phyloP scores from a whole-genome alignment of 2,329 filamentous ascomycete genomes.

The Akanthomyces muscarius region DNA sequence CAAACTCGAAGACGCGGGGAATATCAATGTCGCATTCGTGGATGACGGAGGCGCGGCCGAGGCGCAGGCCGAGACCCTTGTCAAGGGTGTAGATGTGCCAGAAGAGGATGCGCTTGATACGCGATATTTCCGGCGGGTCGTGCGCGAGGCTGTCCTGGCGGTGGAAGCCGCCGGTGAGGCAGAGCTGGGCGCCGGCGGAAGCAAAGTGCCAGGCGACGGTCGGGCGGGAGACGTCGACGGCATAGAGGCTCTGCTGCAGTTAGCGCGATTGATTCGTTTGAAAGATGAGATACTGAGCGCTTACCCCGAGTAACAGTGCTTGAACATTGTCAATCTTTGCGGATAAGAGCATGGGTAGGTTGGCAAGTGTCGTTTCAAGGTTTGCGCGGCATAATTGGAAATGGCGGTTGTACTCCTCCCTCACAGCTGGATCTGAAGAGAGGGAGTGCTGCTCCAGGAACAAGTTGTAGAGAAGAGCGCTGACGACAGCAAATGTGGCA shows the following conservation, averaged over 20 bases:
- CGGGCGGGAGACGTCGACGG: slow-evolving; percentile 58
- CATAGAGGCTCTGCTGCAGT: slow-evolving; percentile 49
- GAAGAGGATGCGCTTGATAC: slow-evolving; percentile 42
- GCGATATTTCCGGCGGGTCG: slow-evolving; percentile 30
- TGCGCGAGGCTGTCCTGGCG: slow-evolving; percentile 35
- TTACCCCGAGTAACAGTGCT: slow-evolving; percentile 55
- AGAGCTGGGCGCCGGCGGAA: slow-evolving; percentile 55
- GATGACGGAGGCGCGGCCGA: slow-evolving; percentile 55
- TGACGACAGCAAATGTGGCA: slow-evolving; percentile 48
- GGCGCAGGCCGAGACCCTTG: slow-evolving; percentile 53
- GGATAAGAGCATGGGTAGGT: slow-evolving; percentile 54
- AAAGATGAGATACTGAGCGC: slow-evolving; percentile 20
- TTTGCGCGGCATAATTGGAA: slow-evolving; percentile 43
- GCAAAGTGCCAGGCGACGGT: slow-evolving; percentile 62
- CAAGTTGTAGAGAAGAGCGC: slow-evolving; percentile 46
- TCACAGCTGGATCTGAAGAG: slow-evolving; percentile 29
- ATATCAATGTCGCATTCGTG: slow-evolving; percentile 58
- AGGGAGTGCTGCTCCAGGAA: slow-evolving; percentile 43
- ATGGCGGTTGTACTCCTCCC: slow-evolving; percentile 36
- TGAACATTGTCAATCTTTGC: slow-evolving; percentile 52
- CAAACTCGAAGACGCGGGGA: slow-evolving; percentile 39
- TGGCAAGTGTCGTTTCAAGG: slow-evolving; percentile 46
- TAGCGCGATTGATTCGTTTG: neutral
- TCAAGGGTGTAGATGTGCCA: slow-evolving; percentile 55
- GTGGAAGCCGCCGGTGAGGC: slow-evolving; percentile 60